A percentile compares a stretch with the other conserved stretches of the same genome.
Conservation (phyloP, 768 basidiomycete genomes). For the Serpula lacrymans region DNA sequence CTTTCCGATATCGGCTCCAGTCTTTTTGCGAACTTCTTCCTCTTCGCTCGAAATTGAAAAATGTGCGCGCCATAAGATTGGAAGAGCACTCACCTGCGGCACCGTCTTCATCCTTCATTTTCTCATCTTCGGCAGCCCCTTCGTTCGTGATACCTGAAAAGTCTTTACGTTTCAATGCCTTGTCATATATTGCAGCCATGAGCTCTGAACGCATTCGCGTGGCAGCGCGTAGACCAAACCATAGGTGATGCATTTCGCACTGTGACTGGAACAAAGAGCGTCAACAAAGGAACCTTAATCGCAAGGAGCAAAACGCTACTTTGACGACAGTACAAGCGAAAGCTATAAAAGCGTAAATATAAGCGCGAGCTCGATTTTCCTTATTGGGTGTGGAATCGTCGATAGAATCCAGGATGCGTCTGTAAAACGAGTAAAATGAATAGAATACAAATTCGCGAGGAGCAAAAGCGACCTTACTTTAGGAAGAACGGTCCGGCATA, state of each 20-base stretch:
- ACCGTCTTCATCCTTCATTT: too few relatives aligned
- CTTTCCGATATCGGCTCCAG: slow-evolving; percentile 78
- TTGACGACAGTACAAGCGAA: slow-evolving; percentile 41
- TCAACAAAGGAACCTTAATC: neutral
- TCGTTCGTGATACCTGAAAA: slow-evolving; percentile 64
- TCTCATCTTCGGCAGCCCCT: slow-evolving; percentile 7
- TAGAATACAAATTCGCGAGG: neutral
- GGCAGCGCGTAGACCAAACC: slow-evolving; percentile 42
- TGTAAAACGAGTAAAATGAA: neutral
- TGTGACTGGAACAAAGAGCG: slow-evolving; percentile 17
- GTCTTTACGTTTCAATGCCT: slow-evolving; percentile 58
- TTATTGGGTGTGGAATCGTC: slow-evolving; percentile 26
- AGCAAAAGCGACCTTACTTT: slow-evolving; percentile 22
- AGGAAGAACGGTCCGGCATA: slow-evolving; percentile 53
- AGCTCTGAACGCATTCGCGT: slow-evolving; percentile 44
- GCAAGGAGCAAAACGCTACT: too few relatives aligned
- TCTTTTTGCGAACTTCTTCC: too few relatives aligned
- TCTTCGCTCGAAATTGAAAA: too few relatives aligned
- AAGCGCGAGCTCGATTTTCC: slow-evolving; percentile 40
- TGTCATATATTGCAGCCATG: slow-evolving; percentile 52
- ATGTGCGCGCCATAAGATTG: too few relatives aligned
- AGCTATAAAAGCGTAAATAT: slow-evolving; percentile 45
- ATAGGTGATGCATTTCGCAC: slow-evolving; percentile 38
- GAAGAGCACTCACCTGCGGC: too few relatives aligned
- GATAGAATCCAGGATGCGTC: slow-evolving; percentile 35